Conservation (phyloP, 257 asterid genomes). For the Solanum gracilifrons region DNA sequence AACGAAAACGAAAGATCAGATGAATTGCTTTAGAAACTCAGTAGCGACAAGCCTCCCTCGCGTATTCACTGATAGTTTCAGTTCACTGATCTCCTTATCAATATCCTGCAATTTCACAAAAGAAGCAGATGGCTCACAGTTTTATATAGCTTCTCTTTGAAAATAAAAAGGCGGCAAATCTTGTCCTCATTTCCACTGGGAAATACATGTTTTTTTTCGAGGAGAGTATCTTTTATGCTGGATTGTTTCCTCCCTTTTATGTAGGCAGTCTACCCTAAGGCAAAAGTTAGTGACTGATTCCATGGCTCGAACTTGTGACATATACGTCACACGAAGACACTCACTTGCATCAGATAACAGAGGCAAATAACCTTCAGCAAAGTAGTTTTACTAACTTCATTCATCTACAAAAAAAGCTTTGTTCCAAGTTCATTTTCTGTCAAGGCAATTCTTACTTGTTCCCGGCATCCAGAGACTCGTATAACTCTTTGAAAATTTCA, state of each 20-base stretch:
- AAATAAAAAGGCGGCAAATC: not conserved
- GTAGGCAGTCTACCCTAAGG: not conserved
- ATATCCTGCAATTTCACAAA: conserved; percentile 59
- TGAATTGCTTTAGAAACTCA: conserved; percentile 92
- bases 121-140: not conserved
- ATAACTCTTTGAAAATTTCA: not conserved
- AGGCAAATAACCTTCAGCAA: not conserved
- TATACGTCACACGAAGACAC: not conserved
- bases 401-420: not conserved
- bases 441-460: not conserved
- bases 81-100: conserved; percentile 88
- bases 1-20: conserved; percentile 20
- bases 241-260: not conserved
- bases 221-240: not conserved
- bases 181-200: not conserved
- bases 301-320: not conserved
- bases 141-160: not conserved
- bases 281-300: not conserved
- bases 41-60: conserved; percentile 97
- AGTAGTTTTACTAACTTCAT: not conserved
- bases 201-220: not conserved
- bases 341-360: not conserved
- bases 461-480: not conserved
- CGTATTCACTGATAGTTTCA: conserved; percentile 82
- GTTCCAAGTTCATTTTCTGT: not conserved